Evolutionary conservation across 305 asterid species (phyloP).

Genomic region (Andrographis paniculata): DNA sequence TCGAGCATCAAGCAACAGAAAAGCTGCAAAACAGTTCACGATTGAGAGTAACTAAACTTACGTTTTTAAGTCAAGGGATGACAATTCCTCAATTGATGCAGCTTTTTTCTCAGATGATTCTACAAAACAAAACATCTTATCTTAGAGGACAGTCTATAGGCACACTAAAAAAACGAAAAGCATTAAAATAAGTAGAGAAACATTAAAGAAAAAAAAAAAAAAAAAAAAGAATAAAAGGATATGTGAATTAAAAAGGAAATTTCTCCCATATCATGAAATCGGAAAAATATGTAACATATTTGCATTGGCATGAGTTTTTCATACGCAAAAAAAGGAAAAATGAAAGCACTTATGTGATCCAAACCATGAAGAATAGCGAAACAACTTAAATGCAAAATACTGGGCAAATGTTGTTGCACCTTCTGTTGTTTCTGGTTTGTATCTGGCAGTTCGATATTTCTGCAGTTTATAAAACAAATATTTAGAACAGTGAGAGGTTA

Average conservation of each 20-base stretch:
- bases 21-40: neutral
- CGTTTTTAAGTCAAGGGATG: constrained; percentile 85
- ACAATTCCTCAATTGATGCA: constrained; percentile 52
- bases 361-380: constrained; percentile 14
- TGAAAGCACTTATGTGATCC: too few relatives aligned
- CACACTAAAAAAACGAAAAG: too few relatives aligned
- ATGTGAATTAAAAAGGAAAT: constrained; percentile 5
- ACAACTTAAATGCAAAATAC: neutral
- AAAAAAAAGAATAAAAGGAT: too few relatives aligned
- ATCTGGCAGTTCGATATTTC: constrained; percentile 96
- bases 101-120: constrained; percentile 60
- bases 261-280: constrained; percentile 11
- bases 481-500: constrained; percentile 19
- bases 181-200: too few relatives aligned
- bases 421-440: constrained; percentile 71
- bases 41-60: constrained; percentile 36
- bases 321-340: constrained; percentile 5
- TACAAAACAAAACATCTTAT: constrained; percentile 33
- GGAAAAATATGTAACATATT: constrained; percentile 11
- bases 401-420: constrained; percentile 39
- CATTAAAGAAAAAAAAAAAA: too few relatives aligned
- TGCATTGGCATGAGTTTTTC: neutral
- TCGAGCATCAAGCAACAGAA: constrained; percentile 2
- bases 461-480: constrained; percentile 36
- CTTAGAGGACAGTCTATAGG: too few relatives aligned